Evolutionary conservation across 768 basidiomycete genomes (phyloP), one percentile per base, ranked within the genome.

Genomic region (Tulasnella sp.): DNA sequence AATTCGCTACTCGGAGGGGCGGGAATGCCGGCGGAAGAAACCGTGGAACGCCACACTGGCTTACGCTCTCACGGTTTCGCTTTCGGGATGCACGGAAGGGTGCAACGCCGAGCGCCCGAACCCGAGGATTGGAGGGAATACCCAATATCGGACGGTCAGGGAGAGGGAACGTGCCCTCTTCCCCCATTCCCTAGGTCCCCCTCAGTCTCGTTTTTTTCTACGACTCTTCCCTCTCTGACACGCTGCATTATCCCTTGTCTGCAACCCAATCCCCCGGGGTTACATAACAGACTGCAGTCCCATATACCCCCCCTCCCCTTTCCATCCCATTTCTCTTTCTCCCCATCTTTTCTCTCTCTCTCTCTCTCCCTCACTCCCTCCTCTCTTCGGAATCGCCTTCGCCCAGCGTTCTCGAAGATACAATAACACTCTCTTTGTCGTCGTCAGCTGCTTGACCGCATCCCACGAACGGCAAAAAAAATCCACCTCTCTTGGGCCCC

Each of bases 161-260:
- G 48, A 48, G 48, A 48, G 48, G 48, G 48, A 48, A 48, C 48
- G 48, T 48, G 48, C 48, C 48, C 48, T 48, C 48, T 24, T 48
- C 48, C 18, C 48, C 16, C 21, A 48, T 48, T 48, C 48, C 48
- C 48, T 48, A 19, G 42, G 48, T 24, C 16, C 48, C 48, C 48
- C 19, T 6, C 14, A 3, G 16, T 48, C 14, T 48, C 16, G 18
- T 48, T 48, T 48, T 48, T 21, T 48, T 48, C 21, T 48, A 48
- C 48, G 48, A 16, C 21, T 19, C 16, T 19, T 48, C 39, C 16
- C 34, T 36, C 39, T 34, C 73, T 74, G 39, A 74, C 73, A 74
- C 73, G 73, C 73, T 74, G 73, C 73, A 74, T n/a, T 36, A 36
- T 72, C 71, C 34, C 39, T 72, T 72, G 34, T 72, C 71, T 72